Conservation (phyloP, 2,329 filamentous ascomycete species). For the Ramichloridium luteum region DNA sequence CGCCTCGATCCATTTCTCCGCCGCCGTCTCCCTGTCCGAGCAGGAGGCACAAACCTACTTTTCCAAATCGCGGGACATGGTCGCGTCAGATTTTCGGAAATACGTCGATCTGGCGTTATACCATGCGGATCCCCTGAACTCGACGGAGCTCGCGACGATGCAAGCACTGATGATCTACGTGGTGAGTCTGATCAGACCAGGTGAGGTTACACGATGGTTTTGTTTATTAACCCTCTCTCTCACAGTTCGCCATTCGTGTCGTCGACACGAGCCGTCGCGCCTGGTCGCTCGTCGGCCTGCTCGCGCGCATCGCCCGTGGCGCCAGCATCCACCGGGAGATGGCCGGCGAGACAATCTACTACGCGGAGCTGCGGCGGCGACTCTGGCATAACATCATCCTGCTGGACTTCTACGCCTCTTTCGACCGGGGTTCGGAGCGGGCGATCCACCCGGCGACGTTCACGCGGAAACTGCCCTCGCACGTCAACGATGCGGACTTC, state of each 20-base stretch:
- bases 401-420: conserved; percentile 19
- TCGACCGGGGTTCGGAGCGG: conserved; percentile 22
- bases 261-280: conserved; percentile 17
- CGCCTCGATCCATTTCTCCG: conserved; percentile 22
- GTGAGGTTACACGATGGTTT: conserved; percentile 4
- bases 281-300: conserved; percentile 22
- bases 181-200: too few relatives aligned
- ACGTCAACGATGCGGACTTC: conserved; percentile 24
- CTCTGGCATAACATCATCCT: conserved; percentile 23
- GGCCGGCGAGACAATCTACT: conserved; percentile 14
- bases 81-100: conserved; percentile 16
- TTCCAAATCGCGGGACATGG: conserved; percentile 11
- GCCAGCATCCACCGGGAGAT: conserved; percentile 21
- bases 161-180: conserved; percentile 21
- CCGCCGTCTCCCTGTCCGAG: conserved; percentile 20
- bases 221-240: not conserved
- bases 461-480: conserved; percentile 16
- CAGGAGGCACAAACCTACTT: conserved; percentile 16
- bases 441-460: conserved; percentile 16
- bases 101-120: conserved; percentile 21
- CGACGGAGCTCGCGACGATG: conserved; percentile 21
- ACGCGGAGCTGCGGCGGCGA: conserved; percentile 22
- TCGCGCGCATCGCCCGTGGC: conserved; percentile 24
- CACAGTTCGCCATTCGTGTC: conserved; percentile 14
- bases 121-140: conserved; percentile 22